Evolutionary conservation across 352 stramenopile genomes (phyloP).

Genomic region (Thraustochytrium sp.): DNA sequence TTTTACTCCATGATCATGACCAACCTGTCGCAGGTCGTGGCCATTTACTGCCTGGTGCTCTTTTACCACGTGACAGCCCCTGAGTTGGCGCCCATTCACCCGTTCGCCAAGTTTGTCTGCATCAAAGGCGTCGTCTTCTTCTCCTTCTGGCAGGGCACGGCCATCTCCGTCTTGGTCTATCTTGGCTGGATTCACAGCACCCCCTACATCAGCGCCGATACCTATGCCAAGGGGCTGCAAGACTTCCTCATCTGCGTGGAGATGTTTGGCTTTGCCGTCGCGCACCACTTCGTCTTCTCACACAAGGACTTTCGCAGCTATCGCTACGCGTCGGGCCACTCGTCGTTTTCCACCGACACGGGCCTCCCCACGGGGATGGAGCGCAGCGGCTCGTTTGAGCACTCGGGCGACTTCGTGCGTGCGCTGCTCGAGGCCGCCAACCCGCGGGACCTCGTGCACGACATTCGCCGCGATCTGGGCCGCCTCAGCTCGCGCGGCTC

Average conservation of each 20-base stretch:
- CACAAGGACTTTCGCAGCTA: conserved; percentile 68
- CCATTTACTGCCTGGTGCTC: conserved; percentile 84
- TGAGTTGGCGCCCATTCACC: conserved; percentile 74
- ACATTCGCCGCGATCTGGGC: not conserved
- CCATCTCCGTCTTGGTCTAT: conserved; percentile 78
- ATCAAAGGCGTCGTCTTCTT: conserved; percentile 93
- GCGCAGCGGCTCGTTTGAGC: not conserved
- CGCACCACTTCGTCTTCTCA: conserved; percentile 83
- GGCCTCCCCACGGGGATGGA: not conserved
- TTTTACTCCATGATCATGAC: conserved; percentile 71
- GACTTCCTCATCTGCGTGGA: conserved; percentile 90
- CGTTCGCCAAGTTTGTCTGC: conserved; percentile 83
- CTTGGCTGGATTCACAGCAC: conserved; percentile 71
- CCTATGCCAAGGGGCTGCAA: conserved; percentile 78
- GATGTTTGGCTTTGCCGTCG: conserved; percentile 83
- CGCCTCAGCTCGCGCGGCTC: not conserved
- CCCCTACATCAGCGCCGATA: conserved; percentile 67
- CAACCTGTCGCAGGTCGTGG: conserved; percentile 79
- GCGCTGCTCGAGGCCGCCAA: conserved; percentile 23
- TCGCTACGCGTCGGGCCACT: not conserved
- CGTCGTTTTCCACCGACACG: not conserved
- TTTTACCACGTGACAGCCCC: conserved; percentile 85
- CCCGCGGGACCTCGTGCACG: conserved; percentile 24
- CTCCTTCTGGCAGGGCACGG: conserved; percentile 84
- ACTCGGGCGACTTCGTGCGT: not conserved